Conservation (phyloP, 148 eudicot genomes). For the Camellia japonica region DNA sequence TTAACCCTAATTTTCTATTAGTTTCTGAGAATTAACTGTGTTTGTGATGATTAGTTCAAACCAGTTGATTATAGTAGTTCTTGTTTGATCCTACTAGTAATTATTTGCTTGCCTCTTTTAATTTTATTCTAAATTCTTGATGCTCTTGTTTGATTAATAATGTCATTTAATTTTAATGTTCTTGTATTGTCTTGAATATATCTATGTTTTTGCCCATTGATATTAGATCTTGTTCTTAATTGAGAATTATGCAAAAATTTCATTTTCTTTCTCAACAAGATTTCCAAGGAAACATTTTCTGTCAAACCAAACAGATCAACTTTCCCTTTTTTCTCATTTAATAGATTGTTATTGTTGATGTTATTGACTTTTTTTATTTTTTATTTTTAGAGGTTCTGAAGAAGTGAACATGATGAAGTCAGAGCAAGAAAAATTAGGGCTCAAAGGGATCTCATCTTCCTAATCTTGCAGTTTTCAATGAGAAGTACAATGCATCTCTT, state of each 20-base stretch:
- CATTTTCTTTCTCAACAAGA: not conserved
- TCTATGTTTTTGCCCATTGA: too few relatives aligned
- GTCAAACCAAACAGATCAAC: not conserved
- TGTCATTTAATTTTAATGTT: not conserved
- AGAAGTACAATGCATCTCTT: conserved; percentile 52
- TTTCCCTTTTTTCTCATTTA: not conserved
- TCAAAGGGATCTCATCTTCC: conserved; percentile 27
- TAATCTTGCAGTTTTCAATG: conserved; percentile 54
- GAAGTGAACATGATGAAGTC: not conserved
- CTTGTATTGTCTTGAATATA: not conserved
- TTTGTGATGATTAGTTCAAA: not conserved
- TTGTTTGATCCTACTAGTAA: not conserved
- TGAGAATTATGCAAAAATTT: too few relatives aligned
- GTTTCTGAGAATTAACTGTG: too few relatives aligned
- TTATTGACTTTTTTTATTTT: not conserved
- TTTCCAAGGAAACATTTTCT: not conserved
- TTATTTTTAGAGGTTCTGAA: not conserved
- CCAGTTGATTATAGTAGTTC: not conserved
- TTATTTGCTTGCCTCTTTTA: too few relatives aligned
- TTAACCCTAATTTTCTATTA: too few relatives aligned
- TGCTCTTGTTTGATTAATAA: not conserved
- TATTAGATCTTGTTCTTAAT: too few relatives aligned
- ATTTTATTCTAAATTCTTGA: not conserved
- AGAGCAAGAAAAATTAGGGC: not conserved
- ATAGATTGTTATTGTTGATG: not conserved